Evolutionary conservation across 108 stramenopile genomes (phyloP).

Genomic region (Discostella pseudostelligera): DNA sequence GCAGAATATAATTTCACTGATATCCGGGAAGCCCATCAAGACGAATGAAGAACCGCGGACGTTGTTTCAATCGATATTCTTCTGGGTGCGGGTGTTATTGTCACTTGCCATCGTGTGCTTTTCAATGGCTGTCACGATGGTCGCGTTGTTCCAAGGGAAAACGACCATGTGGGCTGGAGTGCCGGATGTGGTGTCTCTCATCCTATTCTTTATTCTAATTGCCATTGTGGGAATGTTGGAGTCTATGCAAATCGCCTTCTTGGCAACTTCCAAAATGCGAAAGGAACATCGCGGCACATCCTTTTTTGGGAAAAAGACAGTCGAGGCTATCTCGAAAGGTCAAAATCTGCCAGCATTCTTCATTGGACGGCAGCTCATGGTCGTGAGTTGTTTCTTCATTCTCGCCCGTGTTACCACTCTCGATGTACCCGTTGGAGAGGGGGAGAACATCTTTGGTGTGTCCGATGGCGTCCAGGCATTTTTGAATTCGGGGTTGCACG

Average conservation of each 20-base stretch:
- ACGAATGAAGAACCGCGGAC: slow-evolving; percentile 59
- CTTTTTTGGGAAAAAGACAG: slow-evolving; percentile 55
- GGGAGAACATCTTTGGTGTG: slow-evolving; percentile 60
- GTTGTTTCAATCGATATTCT: slow-evolving; percentile 25
- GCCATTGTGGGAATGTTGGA: slow-evolving; percentile 66
- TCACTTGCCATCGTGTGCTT: slow-evolving; percentile 47
- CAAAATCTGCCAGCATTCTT: slow-evolving; percentile 66
- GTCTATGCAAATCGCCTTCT: slow-evolving; percentile 82
- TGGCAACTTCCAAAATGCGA: slow-evolving; percentile 64
- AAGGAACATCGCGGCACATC: slow-evolving; percentile 55
- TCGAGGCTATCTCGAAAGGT: slow-evolving; percentile 53
- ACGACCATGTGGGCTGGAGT: slow-evolving; percentile 67
- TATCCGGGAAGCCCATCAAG: slow-evolving; percentile 51
- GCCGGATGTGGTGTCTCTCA: slow-evolving; percentile 46
- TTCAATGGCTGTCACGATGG: slow-evolving; percentile 56
- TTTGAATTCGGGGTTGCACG: slow-evolving; percentile 67
- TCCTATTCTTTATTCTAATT: slow-evolving; percentile 60
- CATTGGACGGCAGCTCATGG: slow-evolving; percentile 74
- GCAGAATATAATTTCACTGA: slow-evolving; percentile 45
- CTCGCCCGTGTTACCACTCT: slow-evolving; percentile 65
- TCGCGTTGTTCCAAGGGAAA: slow-evolving; percentile 54
- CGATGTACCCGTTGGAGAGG: slow-evolving; percentile 43
- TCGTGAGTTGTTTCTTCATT: slow-evolving; percentile 67
- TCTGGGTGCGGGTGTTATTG: slow-evolving; percentile 56
- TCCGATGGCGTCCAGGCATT: slow-evolving; percentile 55